phyloP scores from a whole-genome alignment of 1,139 yeast genomes.

The Kurtzmaniella quercitrusa region DNA sequence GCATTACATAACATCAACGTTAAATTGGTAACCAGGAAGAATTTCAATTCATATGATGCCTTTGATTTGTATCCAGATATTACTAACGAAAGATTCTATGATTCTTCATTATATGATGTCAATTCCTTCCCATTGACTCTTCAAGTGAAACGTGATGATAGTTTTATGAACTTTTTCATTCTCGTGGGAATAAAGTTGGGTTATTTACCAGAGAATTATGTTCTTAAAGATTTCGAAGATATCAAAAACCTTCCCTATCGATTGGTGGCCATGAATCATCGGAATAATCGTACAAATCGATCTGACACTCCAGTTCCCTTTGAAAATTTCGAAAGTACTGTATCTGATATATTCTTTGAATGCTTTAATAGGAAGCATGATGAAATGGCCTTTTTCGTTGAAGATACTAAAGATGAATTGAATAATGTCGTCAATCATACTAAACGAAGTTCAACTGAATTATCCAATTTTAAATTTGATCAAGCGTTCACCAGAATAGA shows the following conservation, averaged over 20 bases:
- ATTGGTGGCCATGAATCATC: slow-evolving; percentile 61
- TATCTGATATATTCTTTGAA: slow-evolving; percentile 38
- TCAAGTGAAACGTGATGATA: slow-evolving; percentile 56
- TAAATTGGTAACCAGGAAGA: slow-evolving; percentile 47
- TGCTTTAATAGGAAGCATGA: slow-evolving; percentile 38
- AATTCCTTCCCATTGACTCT: slow-evolving; percentile 48
- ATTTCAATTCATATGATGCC: slow-evolving; percentile 61
- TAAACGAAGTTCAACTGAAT: slow-evolving; percentile 14
- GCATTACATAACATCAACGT: slow-evolving; percentile 69
- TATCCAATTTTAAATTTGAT: slow-evolving; percentile 20
- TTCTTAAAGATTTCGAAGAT: slow-evolving; percentile 13
- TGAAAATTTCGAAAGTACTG: slow-evolving; percentile 22
- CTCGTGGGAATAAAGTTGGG: slow-evolving; percentile 46
- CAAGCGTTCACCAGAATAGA: slow-evolving; percentile 17
- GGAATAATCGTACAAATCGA: slow-evolving; percentile 73
- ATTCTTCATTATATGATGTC: slow-evolving; percentile 42
- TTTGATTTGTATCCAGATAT: slow-evolving; percentile 74
- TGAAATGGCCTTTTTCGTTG: slow-evolving; percentile 47
- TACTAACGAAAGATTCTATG: slow-evolving; percentile 39
- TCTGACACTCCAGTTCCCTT: slow-evolving; percentile 51
- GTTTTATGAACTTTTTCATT: slow-evolving; percentile 48
- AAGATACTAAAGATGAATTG: slow-evolving; percentile 36
- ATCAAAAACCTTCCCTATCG: slow-evolving; percentile 37
- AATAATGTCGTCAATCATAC: slow-evolving; percentile 14
- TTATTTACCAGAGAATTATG: slow-evolving; percentile 13